Percentiles rank a stretch among this genome's conserved stretches.
These are phyloP conservation scores for Scenedesmus sp. DNA, from an alignment of 163 green algal species.

Conservation along the genomic window DNA sequence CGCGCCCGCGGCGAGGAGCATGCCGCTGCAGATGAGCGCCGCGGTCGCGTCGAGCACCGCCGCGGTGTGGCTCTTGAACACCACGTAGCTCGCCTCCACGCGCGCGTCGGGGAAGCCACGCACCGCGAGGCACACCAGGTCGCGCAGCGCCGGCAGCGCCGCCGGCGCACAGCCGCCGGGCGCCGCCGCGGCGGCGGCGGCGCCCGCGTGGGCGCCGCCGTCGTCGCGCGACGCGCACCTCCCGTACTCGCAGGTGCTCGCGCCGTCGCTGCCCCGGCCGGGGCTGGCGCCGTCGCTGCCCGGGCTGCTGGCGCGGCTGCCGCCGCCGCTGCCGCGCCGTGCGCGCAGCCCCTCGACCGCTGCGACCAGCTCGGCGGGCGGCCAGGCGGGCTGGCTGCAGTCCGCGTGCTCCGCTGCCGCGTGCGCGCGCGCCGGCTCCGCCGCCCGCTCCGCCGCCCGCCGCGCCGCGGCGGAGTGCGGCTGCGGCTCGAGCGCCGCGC, in stretches of 20 bases:
- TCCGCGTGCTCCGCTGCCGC: too few species aligned
- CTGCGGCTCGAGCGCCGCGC: too few species aligned
- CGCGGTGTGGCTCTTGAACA: constrained; percentile 39
- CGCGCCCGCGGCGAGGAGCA: neutral
- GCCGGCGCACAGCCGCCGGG: too few species aligned
- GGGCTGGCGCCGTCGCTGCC: neutral
- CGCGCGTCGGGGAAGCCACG: neutral
- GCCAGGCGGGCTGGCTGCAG: too few species aligned
- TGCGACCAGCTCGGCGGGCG: too few species aligned
- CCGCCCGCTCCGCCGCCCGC: too few species aligned
- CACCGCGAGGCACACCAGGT: neutral
- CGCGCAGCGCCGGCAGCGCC: neutral
- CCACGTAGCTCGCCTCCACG: constrained; percentile 24
- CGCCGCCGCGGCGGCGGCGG: neutral
- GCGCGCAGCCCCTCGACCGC: too few species aligned
- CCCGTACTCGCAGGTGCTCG: too few species aligned
- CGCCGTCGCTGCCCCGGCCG: neutral
- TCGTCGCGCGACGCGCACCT: neutral
- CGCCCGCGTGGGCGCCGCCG: neutral
- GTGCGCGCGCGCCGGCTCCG: too few species aligned
- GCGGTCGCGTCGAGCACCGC: constrained; percentile 21
- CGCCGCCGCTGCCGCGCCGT: too few species aligned
- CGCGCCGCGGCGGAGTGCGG: too few species aligned
- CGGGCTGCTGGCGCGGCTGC: neutral
- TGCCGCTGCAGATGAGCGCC: constrained; percentile 5